A percentile compares a stretch with the other conserved stretches of the same genome.
These are phyloP conservation scores for Austroboletus eburneus DNA, from an alignment of 768 basidiomycete genomes.

Conservation along the genomic window DNA sequence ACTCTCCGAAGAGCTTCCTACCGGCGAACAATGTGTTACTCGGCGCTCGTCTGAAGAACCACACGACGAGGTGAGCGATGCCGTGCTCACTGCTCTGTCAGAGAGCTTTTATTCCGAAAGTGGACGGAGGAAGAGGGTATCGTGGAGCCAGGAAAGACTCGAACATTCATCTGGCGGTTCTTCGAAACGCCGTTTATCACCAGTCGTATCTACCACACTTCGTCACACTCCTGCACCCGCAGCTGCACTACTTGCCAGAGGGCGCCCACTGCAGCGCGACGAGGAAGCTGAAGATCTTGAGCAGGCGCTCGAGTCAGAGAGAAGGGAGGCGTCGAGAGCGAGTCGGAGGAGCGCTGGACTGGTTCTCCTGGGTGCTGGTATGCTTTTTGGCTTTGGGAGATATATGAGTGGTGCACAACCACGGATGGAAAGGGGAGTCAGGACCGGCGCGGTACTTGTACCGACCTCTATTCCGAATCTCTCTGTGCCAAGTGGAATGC, in stretches of 20 bases:
- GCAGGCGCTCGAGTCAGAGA: slow-evolving; percentile 19
- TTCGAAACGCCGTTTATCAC: slow-evolving; percentile 34
- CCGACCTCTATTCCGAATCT: slow-evolving; percentile 5
- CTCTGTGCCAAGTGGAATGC: slow-evolving; percentile 1
- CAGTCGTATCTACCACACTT: slow-evolving; percentile 31
- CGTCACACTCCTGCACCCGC: slow-evolving; percentile 24
- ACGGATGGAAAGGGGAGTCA: slow-evolving; percentile 25
- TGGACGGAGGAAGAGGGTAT: slow-evolving; percentile 53
- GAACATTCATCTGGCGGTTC: slow-evolving; percentile 42
- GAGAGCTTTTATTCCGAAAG: slow-evolving; percentile 79
- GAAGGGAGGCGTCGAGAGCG: slow-evolving; percentile 50
- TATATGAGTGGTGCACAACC: slow-evolving; percentile 34
- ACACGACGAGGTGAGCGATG: slow-evolving; percentile 48
- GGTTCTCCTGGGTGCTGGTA: slow-evolving; percentile 76
- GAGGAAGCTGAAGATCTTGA: slow-evolving; percentile 24
- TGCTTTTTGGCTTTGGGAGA: slow-evolving; percentile 65
- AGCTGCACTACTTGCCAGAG: slow-evolving; percentile 33
- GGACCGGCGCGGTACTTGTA: slow-evolving; percentile 48
- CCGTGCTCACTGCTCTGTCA: slow-evolving; percentile 51
- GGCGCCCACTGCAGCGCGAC: slow-evolving; percentile 43
- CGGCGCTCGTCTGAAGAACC: slow-evolving; percentile 20
- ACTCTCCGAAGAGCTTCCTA: slow-evolving; percentile 19
- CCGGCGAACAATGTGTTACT: slow-evolving; percentile 16
- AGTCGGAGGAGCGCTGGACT: slow-evolving; percentile 71
- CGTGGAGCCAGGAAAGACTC: slow-evolving; percentile 70